These are phyloP conservation scores for Lepiota venenata DNA, from an alignment of 768 basidiomycete species.

Conservation along the genomic window DNA sequence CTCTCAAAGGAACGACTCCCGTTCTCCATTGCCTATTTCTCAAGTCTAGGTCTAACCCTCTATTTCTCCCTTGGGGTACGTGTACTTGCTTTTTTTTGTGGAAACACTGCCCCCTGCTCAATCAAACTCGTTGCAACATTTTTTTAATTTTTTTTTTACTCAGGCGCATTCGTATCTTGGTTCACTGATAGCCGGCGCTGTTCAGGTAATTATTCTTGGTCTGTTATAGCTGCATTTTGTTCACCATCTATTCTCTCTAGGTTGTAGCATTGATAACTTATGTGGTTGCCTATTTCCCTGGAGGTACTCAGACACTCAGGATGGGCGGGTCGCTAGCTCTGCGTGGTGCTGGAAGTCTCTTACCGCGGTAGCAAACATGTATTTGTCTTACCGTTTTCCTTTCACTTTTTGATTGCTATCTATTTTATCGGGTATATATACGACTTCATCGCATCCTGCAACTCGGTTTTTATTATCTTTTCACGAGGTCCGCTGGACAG, in stretches of 20 bases:
- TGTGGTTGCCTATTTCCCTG: conserved; percentile 94
- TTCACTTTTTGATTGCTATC: conserved; percentile 5
- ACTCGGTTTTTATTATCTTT: no score
- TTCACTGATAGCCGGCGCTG: conserved; percentile 75
- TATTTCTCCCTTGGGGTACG: conserved; percentile 90
- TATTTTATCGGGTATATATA: conserved; percentile 9
- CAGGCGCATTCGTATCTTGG: conserved; percentile 85
- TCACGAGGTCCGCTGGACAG: background rate
- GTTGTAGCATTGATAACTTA: conserved; percentile 85
- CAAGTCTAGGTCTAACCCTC: conserved; percentile 79
- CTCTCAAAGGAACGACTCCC: conserved; percentile 79
- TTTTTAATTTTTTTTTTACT: no score
- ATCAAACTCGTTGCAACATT: no score
- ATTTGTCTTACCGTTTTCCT: no score
- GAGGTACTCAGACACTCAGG: conserved; percentile 75
- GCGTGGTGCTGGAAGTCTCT: conserved; percentile 77
- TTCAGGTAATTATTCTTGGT: conserved; percentile 54
- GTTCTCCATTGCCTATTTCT: conserved; percentile 81
- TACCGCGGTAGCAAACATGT: conserved; percentile 58
- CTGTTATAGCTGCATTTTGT: background rate
- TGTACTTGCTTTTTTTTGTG: conserved; percentile 15
- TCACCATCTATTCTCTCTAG: conserved; percentile 27
- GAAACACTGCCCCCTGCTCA: no score
- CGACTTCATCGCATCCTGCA: background rate
- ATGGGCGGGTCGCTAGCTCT: conserved; percentile 79